Base-by-base conservation (phyloP, 129 eudicot genomes). In the Chrysanthemum seticuspe region DNA sequence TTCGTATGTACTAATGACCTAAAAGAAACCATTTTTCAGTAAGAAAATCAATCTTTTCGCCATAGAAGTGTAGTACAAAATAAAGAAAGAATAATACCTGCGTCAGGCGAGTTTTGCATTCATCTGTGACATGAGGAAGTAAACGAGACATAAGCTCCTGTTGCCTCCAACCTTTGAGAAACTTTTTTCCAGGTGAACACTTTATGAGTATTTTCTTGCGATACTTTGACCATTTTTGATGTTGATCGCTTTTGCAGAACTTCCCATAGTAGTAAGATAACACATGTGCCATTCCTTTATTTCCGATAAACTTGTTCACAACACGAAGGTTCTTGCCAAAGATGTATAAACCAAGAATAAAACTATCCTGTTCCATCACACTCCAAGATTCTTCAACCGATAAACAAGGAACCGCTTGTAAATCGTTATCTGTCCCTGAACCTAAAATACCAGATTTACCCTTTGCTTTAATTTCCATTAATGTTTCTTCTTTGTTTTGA, bases 151-250 rank as follows among this genome's bases (percentile, higher is more conserved):
- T 54, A 50, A 87, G 85, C 67, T 87, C 88, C 0, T 81, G 81
- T 70, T 67, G 85, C 72, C 88, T 79, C 86, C 85, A 81, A n/a
- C 87, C 88, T 0, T 58, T 81, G 74, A 87, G 84, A 66, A 87
- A 79, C 77, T 70, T 84, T 73, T 81, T 80, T 14, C 92, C 88
- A 10, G 71, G 78, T 44, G 67, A 12, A 13, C 74, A 78, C 18
- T 78, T 85, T 34, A 68, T 65, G 63, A 51, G 63, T 74, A 57
- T 81, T 56, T 76, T 79, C 77, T 87, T 87, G 47, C 75, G 81
- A 54, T 78, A 76, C 12, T 12, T 79, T 45, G 85, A 53, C 92
- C 92, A 87, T 74, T 73, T 73, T 29, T 62, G 45, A 70, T 87
- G 75, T 67, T 74, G 79, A 40, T 9, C 21, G 21, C 83, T 81